phyloP scores from a whole-genome alignment of 1,284 basidiomycete genomes.

The Hemileia vastatrix region DNA sequence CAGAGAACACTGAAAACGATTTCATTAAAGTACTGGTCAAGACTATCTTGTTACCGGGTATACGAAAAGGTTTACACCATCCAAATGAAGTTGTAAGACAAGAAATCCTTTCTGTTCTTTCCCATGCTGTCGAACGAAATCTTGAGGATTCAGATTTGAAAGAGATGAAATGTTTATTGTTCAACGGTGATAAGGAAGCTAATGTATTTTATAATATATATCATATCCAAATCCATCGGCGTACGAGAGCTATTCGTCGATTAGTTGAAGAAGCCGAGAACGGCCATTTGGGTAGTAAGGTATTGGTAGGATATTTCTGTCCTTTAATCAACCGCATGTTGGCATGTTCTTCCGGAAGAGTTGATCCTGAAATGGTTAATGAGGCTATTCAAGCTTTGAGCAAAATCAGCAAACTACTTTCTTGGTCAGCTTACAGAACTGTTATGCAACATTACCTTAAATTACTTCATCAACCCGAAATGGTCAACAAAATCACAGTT shows the following conservation, averaged over 20 bases:
- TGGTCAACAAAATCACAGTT: conserved; percentile 60
- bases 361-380: conserved; percentile 82
- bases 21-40: conserved; percentile 50
- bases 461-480: conserved; percentile 59
- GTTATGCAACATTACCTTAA: conserved; percentile 74
- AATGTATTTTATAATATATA: conserved; percentile 95
- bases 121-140: conserved; percentile 58
- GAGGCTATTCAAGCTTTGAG: conserved; percentile 76
- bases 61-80: conserved; percentile 71
- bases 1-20: conserved; percentile 43
- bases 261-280: conserved; percentile 71
- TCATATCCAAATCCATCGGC: conserved; percentile 86
- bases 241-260: conserved; percentile 74
- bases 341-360: conserved; percentile 54
- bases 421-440: conserved; percentile 76
- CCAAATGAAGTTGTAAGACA: conserved; percentile 78
- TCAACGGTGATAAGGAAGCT: conserved; percentile 83
- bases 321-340: conserved; percentile 80
- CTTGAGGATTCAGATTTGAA: conserved; percentile 57
- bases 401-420: conserved; percentile 60
- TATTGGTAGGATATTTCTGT: conserved; percentile 71
- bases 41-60: conserved; percentile 63
- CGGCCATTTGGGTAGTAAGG: conserved; percentile 60
- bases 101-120: conserved; percentile 72
- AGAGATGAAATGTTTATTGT: conserved; percentile 74